These are phyloP conservation scores for Rhytidhysteron rufulum DNA, from an alignment of 2,329 filamentous ascomycete species.

Conservation along the genomic window DNA sequence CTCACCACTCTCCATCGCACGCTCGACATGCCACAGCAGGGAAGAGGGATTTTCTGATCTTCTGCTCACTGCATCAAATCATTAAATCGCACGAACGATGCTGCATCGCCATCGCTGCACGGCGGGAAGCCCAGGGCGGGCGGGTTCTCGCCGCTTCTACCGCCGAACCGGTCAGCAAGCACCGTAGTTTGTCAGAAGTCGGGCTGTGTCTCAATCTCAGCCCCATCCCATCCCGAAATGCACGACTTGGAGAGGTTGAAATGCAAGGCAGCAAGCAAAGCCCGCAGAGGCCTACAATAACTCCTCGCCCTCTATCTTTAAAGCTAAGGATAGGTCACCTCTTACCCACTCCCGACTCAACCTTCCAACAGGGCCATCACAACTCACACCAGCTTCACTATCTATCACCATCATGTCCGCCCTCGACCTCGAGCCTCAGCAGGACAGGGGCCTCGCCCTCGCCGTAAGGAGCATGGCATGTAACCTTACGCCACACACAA, in stretches of 20 bases:
- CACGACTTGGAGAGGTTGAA: not conserved
- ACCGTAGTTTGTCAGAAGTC: not conserved
- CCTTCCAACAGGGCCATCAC: no score
- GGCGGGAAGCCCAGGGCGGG: not conserved
- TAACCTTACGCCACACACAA: constrained; percentile 13
- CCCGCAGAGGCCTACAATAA: constrained; percentile 27
- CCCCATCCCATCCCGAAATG: not conserved
- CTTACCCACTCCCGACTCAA: no score
- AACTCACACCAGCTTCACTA: constrained; percentile 6
- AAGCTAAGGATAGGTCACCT: no score
- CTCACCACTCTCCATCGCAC: no score
- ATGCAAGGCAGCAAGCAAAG: constrained; percentile 1
- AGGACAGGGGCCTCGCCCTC: constrained; percentile 9
- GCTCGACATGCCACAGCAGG: no score
- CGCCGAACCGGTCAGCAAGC: no score
- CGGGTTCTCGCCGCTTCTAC: not conserved
- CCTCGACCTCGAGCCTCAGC: constrained; percentile 16
- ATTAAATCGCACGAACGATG: no score
- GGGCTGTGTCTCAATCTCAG: constrained; percentile 3
- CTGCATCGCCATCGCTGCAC: not conserved
- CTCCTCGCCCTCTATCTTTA: constrained; percentile 1
- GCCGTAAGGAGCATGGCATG: constrained; percentile 14
- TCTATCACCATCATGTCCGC: constrained; percentile 16
- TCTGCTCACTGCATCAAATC: no score
- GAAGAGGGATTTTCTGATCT: no score